phyloP scores from a whole-genome alignment of 2,329 filamentous ascomycete genomes.

The Epichloe gansuensis region DNA sequence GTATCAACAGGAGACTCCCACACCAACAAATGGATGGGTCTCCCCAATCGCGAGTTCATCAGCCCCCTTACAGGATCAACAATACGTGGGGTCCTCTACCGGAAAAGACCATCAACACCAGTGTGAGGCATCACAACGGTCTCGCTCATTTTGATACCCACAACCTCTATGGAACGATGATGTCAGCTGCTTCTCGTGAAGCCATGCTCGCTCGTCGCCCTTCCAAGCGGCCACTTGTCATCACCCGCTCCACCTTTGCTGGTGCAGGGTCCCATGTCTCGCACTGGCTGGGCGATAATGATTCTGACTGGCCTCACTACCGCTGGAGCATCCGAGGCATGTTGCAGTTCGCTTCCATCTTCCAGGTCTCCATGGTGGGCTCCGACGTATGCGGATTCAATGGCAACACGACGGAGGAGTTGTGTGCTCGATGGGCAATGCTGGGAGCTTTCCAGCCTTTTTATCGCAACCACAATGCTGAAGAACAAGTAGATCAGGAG shows the following conservation, averaged over 20 bases:
- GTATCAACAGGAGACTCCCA: neutral
- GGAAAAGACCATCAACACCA: slow-evolving; percentile 52
- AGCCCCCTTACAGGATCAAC: slow-evolving; percentile 11
- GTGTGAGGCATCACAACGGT: slow-evolving; percentile 56
- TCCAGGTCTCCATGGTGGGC: slow-evolving; percentile 57
- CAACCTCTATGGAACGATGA: slow-evolving; percentile 67
- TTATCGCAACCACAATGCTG: slow-evolving; percentile 53
- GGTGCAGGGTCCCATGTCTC: slow-evolving; percentile 55
- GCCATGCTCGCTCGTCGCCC: slow-evolving; percentile 59
- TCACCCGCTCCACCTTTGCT: slow-evolving; percentile 66
- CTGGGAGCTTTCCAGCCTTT: slow-evolving; percentile 57
- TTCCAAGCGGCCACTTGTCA: slow-evolving; percentile 52
- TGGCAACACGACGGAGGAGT: slow-evolving; percentile 44
- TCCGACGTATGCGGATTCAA: slow-evolving; percentile 70
- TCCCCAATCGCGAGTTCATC: slow-evolving; percentile 11
- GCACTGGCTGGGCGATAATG: slow-evolving; percentile 41
- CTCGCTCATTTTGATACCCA: slow-evolving; percentile 62
- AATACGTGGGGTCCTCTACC: slow-evolving; percentile 30
- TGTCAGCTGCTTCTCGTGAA: slow-evolving; percentile 51
- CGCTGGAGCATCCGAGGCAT: slow-evolving; percentile 45
- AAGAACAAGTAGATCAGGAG: slow-evolving; percentile 38
- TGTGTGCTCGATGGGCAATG: slow-evolving; percentile 55
- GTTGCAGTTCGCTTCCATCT: slow-evolving; percentile 50
- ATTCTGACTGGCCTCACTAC: slow-evolving; percentile 44
- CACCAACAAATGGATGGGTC: slow-evolving; percentile 9